Evolutionary conservation across 345 rosid species (phyloP).

Genomic region (Eutrema heterophyllum): DNA sequence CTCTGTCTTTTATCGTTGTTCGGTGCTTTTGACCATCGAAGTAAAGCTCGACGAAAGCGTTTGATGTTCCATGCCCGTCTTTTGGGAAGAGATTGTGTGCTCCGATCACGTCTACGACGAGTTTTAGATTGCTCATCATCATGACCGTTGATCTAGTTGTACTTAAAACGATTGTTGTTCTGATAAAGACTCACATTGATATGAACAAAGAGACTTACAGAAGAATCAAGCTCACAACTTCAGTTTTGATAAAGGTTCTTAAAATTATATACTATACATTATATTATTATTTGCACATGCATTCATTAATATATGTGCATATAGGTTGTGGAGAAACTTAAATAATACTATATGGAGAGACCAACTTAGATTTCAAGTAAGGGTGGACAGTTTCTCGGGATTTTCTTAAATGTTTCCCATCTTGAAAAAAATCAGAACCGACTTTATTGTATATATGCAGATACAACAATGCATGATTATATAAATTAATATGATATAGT

Average conservation of each 20-base stretch:
- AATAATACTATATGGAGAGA: neutral
- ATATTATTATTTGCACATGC: constrained; percentile 17
- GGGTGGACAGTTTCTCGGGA: constrained; percentile 32
- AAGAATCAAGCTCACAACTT: constrained; percentile 17
- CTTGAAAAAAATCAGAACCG: constrained; percentile 16
- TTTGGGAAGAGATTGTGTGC: constrained; percentile 94
- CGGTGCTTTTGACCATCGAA: constrained; percentile 89
- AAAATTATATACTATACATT: constrained; percentile 3
- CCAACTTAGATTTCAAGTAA: constrained; percentile 31
- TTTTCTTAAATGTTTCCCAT: constrained; percentile 28
- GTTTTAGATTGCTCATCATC: constrained; percentile 74
- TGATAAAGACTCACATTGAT: neutral
- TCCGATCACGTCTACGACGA: constrained; percentile 78
- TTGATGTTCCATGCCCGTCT: constrained; percentile 90
- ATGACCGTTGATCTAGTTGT: constrained; percentile 2
- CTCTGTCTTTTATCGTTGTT: constrained; percentile 81
- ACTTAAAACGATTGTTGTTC: neutral
- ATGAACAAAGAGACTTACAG: constrained; percentile 33
- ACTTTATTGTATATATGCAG: constrained; percentile 1
- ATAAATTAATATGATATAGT: constrained; percentile 4
- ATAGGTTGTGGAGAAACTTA: constrained; percentile 6
- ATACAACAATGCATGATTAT: neutral
- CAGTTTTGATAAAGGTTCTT: neutral
- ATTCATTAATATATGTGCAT: constrained; percentile 10
- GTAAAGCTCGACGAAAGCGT: constrained; percentile 74